phyloP scores from a whole-genome alignment of 371 early-diverging fungal species.

The Amoeboaphelidium protococcarum region DNA sequence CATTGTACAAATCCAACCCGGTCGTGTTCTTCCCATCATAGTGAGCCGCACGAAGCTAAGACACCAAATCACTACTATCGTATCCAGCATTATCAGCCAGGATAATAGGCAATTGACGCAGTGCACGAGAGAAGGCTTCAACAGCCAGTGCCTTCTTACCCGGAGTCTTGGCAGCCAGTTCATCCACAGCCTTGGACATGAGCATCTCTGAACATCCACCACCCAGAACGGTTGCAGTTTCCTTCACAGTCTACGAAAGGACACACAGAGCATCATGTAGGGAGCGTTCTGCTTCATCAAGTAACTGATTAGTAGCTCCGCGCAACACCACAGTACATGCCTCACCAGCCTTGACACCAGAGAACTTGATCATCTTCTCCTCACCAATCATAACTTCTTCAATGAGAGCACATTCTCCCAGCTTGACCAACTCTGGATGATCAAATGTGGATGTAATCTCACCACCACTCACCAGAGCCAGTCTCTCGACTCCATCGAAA shows the following conservation, averaged over 20 bases:
- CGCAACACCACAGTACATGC: conserved; percentile 96
- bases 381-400: conserved; percentile 95
- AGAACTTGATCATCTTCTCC: conserved; percentile 87
- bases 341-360: conserved; percentile 81
- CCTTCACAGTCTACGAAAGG: conserved; percentile 76
- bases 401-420: conserved; percentile 87
- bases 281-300: conserved; percentile 98
- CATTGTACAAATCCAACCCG: conserved; percentile 79
- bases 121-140: conserved; percentile 81
- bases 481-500: conserved; percentile 96
- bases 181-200: conserved; percentile 88
- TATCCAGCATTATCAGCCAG: conserved; percentile 97
- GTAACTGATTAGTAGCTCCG: conserved; percentile 86
- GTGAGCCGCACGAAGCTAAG: conserved; percentile 76
- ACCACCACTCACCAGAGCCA: conserved; percentile 88
- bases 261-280: conserved; percentile 97
- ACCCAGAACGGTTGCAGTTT: conserved; percentile 87
- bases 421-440: conserved; percentile 72
- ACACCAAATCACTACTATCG: conserved; percentile 76
- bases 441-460: conserved; percentile 98
- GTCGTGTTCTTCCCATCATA: conserved; percentile 43
- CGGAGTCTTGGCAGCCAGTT: conserved; percentile 62
- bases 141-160: conserved; percentile 94
- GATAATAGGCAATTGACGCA: conserved; percentile 86
- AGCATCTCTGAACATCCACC: conserved; percentile 95